Evolutionary conservation across 768 basidiomycete species (phyloP).

Genomic region (Tulasnella sp.): DNA sequence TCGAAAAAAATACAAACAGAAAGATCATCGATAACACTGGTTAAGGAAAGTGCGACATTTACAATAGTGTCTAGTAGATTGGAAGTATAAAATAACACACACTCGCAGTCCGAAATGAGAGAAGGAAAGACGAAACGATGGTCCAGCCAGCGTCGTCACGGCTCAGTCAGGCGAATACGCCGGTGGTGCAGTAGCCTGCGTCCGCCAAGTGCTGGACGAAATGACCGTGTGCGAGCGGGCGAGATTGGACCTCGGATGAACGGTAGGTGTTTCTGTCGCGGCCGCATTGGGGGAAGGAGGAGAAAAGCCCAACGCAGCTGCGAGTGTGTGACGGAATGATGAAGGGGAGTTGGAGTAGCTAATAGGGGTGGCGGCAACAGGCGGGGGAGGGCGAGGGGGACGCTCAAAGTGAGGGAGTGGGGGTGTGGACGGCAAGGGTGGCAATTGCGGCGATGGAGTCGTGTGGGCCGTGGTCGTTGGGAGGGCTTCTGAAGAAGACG

Average conservation of each 20-base stretch:
- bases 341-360: not conserved
- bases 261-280: not conserved
- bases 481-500: not conserved
- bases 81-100: not conserved
- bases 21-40: not conserved
- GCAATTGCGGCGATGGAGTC: not conserved
- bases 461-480: not conserved
- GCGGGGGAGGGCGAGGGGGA: not conserved
- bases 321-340: not conserved
- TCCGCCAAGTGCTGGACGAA: slow-evolving; percentile 1
- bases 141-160: not conserved
- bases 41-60: not conserved
- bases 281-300: not conserved
- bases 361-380: not conserved
- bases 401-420: no score
- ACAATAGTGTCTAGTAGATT: not conserved
- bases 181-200: slow-evolving; percentile 16
- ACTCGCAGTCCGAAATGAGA: not conserved
- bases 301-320: not conserved
- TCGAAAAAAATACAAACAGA: not conserved
- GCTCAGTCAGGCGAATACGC: not conserved
- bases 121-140: not conserved
- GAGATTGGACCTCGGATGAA: slow-evolving; percentile 4
- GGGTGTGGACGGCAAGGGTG: not conserved
- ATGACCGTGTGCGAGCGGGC: not conserved